Percentiles rank a stretch among this genome's conserved stretches.
phyloP scores from a whole-genome alignment of 2,329 filamentous ascomycete species.

The Aspergillus pseudoterreus region DNA sequence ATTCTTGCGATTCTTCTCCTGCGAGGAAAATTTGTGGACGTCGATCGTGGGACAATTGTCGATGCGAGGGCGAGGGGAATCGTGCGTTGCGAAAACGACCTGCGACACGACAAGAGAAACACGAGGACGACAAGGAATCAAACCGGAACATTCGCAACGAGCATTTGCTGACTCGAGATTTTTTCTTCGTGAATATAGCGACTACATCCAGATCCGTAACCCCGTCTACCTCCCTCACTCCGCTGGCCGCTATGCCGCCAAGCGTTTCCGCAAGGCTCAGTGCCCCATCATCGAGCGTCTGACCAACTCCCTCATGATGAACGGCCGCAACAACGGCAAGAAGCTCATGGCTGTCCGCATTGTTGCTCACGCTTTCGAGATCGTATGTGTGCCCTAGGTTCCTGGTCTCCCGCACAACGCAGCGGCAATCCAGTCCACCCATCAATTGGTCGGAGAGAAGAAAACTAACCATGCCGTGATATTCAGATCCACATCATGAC shows the following conservation, averaged over 20 bases:
- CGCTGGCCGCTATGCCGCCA: conserved; percentile 95
- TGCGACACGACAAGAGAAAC: conserved; percentile 4
- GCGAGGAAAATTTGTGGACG: conserved; percentile 7
- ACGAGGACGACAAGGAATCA: conserved; percentile 6
- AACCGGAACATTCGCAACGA: conserved; percentile 4
- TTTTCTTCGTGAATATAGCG: conserved; percentile 56
- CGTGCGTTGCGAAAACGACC: conserved; percentile 6
- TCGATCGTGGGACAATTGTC: conserved; percentile 4
- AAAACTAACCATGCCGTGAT: conserved; percentile 8
- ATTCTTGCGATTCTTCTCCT: conserved; percentile 21
- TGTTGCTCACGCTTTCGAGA: conserved; percentile 98
- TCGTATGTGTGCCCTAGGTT: conserved; percentile 63
- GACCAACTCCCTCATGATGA: conserved; percentile 99
- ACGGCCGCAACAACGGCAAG: conserved; percentile 99
- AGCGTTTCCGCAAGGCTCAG: conserved; percentile 99
- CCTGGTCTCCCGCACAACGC: not conserved
- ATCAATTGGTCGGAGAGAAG: not conserved
- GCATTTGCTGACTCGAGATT: conserved; percentile 26
- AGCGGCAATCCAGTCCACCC: not conserved
- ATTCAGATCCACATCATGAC: conserved; percentile 98
- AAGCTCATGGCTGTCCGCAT: conserved; percentile 99
- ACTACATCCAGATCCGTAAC: conserved; percentile 99
- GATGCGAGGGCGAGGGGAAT: conserved; percentile 6
- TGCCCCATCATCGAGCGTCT: conserved; percentile 99
- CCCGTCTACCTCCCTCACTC: conserved; percentile 99